Base-by-base conservation (phyloP, 352 stramenopile species). In the Phytophthora tubulina region DNA sequence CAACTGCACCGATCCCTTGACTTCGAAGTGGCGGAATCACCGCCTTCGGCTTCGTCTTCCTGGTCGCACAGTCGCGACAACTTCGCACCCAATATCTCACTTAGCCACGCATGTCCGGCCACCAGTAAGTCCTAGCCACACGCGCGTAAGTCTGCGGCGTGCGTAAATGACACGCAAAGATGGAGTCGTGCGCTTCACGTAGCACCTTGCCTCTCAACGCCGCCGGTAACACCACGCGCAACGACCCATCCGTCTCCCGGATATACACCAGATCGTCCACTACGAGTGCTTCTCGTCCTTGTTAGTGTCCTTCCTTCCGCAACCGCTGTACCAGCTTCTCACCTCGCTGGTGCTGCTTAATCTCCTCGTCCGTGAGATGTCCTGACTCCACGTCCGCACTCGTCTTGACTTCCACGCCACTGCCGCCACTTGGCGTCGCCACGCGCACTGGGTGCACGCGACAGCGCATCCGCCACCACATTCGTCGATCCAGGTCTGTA, bases 401-500 rank as follows among this genome's bases (percentile, higher is more conserved):
- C n/a, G n/a, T n/a, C n/a, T n/a, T n/a, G n/a, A n/a, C n/a, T n/a
- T n/a, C 13, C 7, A 48, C 42, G 5, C 42, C n/a, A n/a, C n/a
- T 9, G 5, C 4, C 35, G 35, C 35, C 35, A 9, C 35, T 39
- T n/a, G n/a, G n/a, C n/a, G n/a, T 41, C 21, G 13, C 21, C 53
- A n/a, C 21, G 8, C n/a, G 15, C 15, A 73, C 48, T 13, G 70
- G 70, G 15, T n/a, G 70, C 70, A 4, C 64, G 33, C 5, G 63
- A 73, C 0, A 78, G 33, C 30, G 71, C 71, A 38, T 78, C 55
- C 4, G 65, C 48, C 1, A 74, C 71, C 0, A 74, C 71, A 17
- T 78, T 73, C 0, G 50, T 64, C 1, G 60, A 42, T 0, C 71
- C 65, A 0, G 66, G 54, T 2, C 48, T 49, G 31, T 63, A 79